Evolutionary conservation across 1,284 basidiomycete genomes (phyloP), one percentile per base, ranked within the genome.

Genomic region (Moniliella sp.): DNA sequence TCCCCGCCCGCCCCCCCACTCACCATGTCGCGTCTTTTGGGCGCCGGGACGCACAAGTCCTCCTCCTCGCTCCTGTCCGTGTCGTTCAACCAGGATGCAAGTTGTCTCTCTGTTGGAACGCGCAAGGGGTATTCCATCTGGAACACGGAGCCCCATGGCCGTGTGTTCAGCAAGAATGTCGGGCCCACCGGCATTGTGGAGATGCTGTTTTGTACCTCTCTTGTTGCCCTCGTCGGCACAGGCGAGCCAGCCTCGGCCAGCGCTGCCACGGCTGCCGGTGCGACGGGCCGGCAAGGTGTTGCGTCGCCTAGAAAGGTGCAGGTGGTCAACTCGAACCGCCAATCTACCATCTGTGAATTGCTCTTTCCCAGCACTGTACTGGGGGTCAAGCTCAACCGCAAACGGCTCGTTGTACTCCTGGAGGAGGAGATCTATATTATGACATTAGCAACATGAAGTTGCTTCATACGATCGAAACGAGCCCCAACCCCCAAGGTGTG

Each of bases 371-470:
- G 83, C 1, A 81, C 83, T 1, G 86, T 99, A 37, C 72, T 94
- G 16, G 75, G 80, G 4, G 86, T 97, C 58, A 93, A 91, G 65
- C 71, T 99, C 54, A 97, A 99, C 65, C 71, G 91, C 35, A 84
- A 91, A 64, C 77, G 84, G 0, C 71, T 99, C 14, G 80, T 94
- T 21, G 88, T 97, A 40, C 78, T 97, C 4, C 71, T 97, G 33
- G 86, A n/a, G n/a, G 73, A 73, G 26, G 83, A 94, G 62, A 91
- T 99, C 38, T 99, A 94, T 65, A 84, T 94, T 97, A 97, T 58
- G 88, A 97, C 58, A 94, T 97, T 50, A 81, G 78, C 39, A 99
- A 93, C 49, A 94, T 97, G 88, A 78, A 86, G 49, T 69, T 97
- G 18, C 64, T 93, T 27, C 88, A 94, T 61, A 91, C 93, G 30